Evolutionary conservation across 176 grass and related monocot genomes (phyloP), one percentile per base, ranked within the genome.

Genomic region (Hsuehochloa calcarea): DNA sequence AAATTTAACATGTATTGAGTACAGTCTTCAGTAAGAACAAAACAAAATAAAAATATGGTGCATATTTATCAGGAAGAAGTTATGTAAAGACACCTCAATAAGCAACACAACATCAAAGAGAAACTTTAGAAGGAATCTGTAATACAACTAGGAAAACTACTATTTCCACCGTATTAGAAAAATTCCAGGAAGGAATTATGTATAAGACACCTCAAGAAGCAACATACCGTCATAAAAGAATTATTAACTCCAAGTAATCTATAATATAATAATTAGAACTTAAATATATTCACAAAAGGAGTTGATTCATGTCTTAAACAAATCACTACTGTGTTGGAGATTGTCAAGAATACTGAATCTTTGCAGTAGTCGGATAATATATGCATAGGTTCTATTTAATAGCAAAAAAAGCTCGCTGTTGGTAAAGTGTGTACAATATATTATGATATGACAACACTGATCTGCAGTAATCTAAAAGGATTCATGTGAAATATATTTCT

Each of bases 401-500:
- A 87, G 17, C 44, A 64, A 4, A n/a, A n/a, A 56, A 45, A 44
- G 4, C 8, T 60, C 5, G 9, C 29, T 14, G 11, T 44, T 65
- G 31, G 12, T 1, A 68, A 68, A 75, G 19, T 43, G 64, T 46
- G 70, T 68, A 9, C 34, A 56, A 22, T 56, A 35, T 47, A 69
- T 44, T 44, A 16, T 69, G 7, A 11, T 65, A 76, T 5, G 70
- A 72, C 17, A 79, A 14, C n/a, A 70, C n/a, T 78, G 44, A 62
- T 72, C 64, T 88, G 63, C 52, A 61, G 31, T 63, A 52, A 77
- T n/a, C 54, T 40, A 47, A 39, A 41, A 82, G 16, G 72, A 62
- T 85, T n/a, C 69, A 76, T 89, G 50, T 43, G 10, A 51, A 52
- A 82, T 65, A 22, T 5, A 81, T 47, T 78, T 78, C 22, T 70